Percentiles rank a stretch among this genome's conserved stretches.
Conservation (phyloP, 2,329 filamentous ascomycete genomes). For the Cladosporium sp. region DNA sequence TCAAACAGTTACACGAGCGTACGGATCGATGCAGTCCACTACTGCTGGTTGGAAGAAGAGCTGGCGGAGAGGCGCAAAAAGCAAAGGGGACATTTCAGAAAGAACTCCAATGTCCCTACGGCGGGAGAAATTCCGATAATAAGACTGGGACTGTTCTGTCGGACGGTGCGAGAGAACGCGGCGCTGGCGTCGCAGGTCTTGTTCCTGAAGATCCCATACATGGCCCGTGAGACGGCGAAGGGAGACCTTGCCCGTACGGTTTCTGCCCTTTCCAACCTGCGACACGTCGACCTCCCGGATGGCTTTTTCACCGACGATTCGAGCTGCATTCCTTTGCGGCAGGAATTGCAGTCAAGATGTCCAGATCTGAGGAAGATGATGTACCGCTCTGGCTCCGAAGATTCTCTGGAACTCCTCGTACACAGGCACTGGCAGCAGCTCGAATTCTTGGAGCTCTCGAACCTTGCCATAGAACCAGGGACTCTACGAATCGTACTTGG, state of each 20-base stretch:
- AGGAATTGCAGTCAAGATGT: conserved; percentile 81
- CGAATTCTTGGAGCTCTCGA: conserved; percentile 67
- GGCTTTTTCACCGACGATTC: conserved; percentile 81
- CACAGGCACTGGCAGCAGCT: conserved; percentile 65
- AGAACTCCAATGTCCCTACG: conserved; percentile 65
- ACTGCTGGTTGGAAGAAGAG: conserved; percentile 81
- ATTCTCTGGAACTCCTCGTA: conserved; percentile 66
- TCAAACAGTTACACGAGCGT: conserved; percentile 57
- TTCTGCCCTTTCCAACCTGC: conserved; percentile 77
- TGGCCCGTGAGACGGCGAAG: conserved; percentile 85
- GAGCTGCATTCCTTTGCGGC: conserved; percentile 68
- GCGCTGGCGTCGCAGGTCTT: conserved; percentile 66
- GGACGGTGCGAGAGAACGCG: conserved; percentile 75
- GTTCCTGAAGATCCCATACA: conserved; percentile 87
- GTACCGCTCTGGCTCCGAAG: conserved; percentile 74
- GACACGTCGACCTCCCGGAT: conserved; percentile 86
- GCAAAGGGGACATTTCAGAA: conserved; percentile 45
- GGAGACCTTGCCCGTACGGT: conserved; percentile 81
- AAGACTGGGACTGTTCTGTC: conserved; percentile 72
- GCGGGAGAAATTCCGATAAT: conserved; percentile 74
- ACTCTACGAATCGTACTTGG: conserved; percentile 68
- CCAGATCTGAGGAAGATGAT: conserved; percentile 84
- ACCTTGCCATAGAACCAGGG: conserved; percentile 65
- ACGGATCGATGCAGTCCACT: conserved; percentile 90
- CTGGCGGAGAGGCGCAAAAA: conserved; percentile 74